Percentiles rank a stretch among this genome's conserved stretches.
Evolutionary conservation across 2,329 filamentous ascomycete genomes (phyloP).

Genomic region (Knoxdaviesia proteae): DNA sequence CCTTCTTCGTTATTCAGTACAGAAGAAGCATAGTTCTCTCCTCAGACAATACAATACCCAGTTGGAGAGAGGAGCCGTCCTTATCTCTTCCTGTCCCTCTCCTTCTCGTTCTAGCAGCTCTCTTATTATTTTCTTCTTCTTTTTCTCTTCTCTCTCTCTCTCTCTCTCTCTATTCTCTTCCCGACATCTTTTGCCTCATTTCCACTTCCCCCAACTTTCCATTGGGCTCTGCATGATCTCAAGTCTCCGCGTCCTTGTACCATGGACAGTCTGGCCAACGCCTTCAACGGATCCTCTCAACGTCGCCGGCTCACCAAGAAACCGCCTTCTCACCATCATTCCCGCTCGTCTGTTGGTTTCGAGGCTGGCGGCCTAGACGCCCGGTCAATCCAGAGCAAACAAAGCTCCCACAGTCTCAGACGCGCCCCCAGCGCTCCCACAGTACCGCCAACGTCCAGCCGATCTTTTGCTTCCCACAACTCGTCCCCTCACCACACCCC

Average conservation of each 20-base stretch:
- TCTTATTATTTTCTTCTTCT: no score
- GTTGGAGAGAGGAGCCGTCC: no score
- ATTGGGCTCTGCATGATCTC: conserved; percentile 3
- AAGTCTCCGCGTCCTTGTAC: conserved; percentile 9
- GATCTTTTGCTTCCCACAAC: conserved; percentile 26
- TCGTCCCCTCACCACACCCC: conserved; percentile 25
- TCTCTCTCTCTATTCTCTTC: neutral
- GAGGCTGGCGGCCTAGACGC: conserved; percentile 31
- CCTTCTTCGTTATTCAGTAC: no score
- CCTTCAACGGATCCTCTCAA: conserved; percentile 24
- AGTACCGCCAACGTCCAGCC: conserved; percentile 19
- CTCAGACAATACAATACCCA: no score
- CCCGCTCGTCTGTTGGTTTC: conserved; percentile 25
- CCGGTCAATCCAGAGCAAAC: conserved; percentile 37
- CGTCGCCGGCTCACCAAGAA: conserved; percentile 45
- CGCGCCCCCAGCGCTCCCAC: conserved; percentile 39
- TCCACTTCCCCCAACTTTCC: neutral
- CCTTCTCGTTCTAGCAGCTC: neutral
- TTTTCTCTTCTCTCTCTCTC: neutral
- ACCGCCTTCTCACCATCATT: conserved; percentile 28
- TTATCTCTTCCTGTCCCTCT: no score
- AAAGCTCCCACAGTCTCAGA: conserved; percentile 41
- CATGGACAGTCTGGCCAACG: conserved; percentile 25
- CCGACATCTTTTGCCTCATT: neutral
- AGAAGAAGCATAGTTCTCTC: no score